These are phyloP conservation scores for Thalassiosira livingstoniorum DNA, from an alignment of 352 stramenopile genomes.

Conservation along the genomic window DNA sequence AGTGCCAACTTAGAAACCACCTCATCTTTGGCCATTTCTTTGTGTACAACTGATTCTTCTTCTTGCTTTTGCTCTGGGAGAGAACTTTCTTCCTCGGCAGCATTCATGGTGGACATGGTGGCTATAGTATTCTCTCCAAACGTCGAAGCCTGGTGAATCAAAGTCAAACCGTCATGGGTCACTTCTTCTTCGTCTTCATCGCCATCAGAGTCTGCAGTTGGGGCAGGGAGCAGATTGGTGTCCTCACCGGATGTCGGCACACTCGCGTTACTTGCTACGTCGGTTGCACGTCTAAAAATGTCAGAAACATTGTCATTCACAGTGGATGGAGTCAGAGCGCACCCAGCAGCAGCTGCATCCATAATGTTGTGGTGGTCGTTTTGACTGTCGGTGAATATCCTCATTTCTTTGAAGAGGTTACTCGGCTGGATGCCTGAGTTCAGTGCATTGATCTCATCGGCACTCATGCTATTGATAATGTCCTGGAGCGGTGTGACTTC, in stretches of 20 bases:
- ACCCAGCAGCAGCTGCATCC: constrained; percentile 41
- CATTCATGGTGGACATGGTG: constrained; percentile 21
- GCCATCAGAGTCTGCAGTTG: constrained; percentile 49
- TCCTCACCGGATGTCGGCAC: not conserved
- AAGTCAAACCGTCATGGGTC: constrained; percentile 53
- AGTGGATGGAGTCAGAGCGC: constrained; percentile 41
- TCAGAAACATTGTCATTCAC: constrained; percentile 39
- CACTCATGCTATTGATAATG: constrained; percentile 16
- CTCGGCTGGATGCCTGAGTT: constrained; percentile 45
- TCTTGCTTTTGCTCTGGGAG: not conserved
- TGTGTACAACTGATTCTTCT: not conserved
- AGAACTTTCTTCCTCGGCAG: not conserved
- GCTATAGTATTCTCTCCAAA: constrained; percentile 58
- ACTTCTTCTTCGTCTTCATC: constrained; percentile 47
- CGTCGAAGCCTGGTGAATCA: constrained; percentile 38
- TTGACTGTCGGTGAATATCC: constrained; percentile 38
- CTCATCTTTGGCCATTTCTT: not conserved
- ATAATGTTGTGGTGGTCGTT: constrained; percentile 33
- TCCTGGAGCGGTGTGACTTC: constrained; percentile 32
- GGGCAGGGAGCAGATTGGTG: constrained; percentile 41
- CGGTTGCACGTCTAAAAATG: constrained; percentile 38
- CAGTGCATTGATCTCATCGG: constrained; percentile 6
- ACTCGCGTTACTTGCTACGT: not conserved
- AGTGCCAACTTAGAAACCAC: constrained; percentile 11
- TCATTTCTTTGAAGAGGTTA: constrained; percentile 47